phyloP scores from a whole-genome alignment of 2,329 filamentous ascomycete species.

The Ophiostoma angusticollis region DNA sequence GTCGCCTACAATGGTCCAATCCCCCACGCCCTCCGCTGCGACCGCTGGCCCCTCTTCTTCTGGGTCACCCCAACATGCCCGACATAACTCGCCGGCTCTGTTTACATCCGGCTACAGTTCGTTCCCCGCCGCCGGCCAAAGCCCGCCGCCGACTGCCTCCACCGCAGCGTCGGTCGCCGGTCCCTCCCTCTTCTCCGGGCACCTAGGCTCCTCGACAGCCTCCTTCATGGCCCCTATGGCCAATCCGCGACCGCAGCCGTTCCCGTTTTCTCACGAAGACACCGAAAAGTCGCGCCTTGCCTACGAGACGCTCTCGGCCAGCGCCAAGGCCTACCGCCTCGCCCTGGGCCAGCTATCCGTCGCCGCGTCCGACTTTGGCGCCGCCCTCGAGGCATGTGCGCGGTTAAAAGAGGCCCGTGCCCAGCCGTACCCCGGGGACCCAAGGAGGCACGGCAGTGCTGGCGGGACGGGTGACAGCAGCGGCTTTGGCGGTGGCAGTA shows the following conservation, averaged over 20 bases:
- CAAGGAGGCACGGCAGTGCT: slow-evolving; percentile 17
- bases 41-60: too few relatives aligned
- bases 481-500: slow-evolving; percentile 29
- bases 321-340: slow-evolving; percentile 50
- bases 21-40: too few relatives aligned
- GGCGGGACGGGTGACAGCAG: slow-evolving; percentile 17
- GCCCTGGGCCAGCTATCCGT: slow-evolving; percentile 48
- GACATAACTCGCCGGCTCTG: too few relatives aligned
- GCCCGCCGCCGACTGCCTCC: slow-evolving; percentile 5
- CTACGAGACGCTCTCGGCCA: slow-evolving; percentile 48
- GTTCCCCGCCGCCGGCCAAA: slow-evolving; percentile 6
- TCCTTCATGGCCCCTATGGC: background rate
- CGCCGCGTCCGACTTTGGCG: slow-evolving; percentile 50
- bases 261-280: slow-evolving; percentile 47
- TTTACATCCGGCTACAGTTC: slow-evolving; percentile 9
- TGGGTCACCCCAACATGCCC: too few relatives aligned
- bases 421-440: slow-evolving; percentile 33
- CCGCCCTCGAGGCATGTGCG: slow-evolving; percentile 54
- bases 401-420: slow-evolving; percentile 53
- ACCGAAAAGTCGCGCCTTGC: slow-evolving; percentile 49
- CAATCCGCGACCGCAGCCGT: slow-evolving; percentile 18
- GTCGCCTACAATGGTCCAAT: too few relatives aligned
- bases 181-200: background rate
- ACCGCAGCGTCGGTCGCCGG: slow-evolving; percentile 6
- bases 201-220: background rate